Percentiles rank a stretch among this genome's conserved stretches.
Conservation (phyloP, 2,329 filamentous ascomycete genomes). For the Aureobasidium uvarum region DNA sequence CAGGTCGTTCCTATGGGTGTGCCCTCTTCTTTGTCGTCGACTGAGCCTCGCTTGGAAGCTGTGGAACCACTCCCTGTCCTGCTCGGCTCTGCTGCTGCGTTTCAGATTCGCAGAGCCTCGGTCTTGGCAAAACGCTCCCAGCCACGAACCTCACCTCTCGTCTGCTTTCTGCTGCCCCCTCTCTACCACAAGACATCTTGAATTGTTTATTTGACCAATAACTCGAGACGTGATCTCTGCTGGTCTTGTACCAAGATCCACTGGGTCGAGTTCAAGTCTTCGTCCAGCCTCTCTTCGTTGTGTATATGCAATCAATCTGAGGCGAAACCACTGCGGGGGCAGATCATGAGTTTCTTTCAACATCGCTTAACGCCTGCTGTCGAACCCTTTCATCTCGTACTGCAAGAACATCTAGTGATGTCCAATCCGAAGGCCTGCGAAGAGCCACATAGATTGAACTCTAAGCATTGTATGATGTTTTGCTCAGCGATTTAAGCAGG, state of each 20-base stretch:
- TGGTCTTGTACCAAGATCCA: not conserved
- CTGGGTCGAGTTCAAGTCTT: not conserved
- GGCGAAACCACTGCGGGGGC: conserved; percentile 18
- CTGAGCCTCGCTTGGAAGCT: not conserved
- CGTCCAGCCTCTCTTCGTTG: too few species aligned
- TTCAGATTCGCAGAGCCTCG: conserved; percentile 13
- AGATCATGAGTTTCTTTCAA: not conserved
- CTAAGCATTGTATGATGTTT: not conserved
- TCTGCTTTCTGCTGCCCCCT: not conserved
- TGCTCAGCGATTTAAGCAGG: not conserved
- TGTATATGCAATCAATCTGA: conserved; percentile 15
- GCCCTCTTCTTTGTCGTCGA: not conserved
- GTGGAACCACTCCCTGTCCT: not conserved
- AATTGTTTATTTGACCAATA: not conserved
- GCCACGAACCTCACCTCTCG: not conserved
- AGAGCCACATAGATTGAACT: conserved; percentile 14
- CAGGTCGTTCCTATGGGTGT: too few species aligned
- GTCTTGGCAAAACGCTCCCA: conserved; percentile 11
- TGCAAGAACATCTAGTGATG: not conserved
- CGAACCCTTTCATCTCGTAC: conserved; percentile 15
- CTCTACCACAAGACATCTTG: not conserved
- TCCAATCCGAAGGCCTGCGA: not conserved
- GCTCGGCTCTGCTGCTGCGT: conserved; percentile 23
- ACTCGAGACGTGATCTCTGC: too few species aligned
- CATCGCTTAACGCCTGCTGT: conserved; percentile 14